Percentiles rank a stretch among this genome's conserved stretches.
phyloP scores from a whole-genome alignment of 2,329 filamentous ascomycete species.

The Phaeosphaeriaceae sp. region DNA sequence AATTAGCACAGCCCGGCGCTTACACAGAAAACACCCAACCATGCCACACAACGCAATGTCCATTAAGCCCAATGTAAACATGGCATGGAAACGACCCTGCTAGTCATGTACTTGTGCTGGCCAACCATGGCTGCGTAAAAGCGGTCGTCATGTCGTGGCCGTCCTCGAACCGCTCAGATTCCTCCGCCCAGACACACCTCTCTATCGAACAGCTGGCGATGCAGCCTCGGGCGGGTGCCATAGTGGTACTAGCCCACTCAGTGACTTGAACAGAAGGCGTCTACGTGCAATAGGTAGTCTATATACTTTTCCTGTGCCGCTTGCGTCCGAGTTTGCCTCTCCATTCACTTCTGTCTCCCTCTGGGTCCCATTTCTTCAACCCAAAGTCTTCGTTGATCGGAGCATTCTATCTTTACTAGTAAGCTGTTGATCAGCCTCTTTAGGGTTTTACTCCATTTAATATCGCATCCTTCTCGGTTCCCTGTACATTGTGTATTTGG shows the following conservation, averaged over 20 bases:
- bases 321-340: constrained; percentile 35
- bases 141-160: constrained; percentile 44
- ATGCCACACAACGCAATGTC: constrained; percentile 30
- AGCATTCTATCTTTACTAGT: constrained; percentile 46
- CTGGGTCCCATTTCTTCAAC: constrained; percentile 32
- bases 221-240: constrained; percentile 36
- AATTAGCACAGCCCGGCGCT: constrained; percentile 44
- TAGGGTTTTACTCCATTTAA: constrained; percentile 46
- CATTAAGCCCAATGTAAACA: constrained; percentile 27
- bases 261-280: constrained; percentile 33
- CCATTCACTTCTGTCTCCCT: constrained; percentile 45
- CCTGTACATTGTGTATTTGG: constrained; percentile 29
- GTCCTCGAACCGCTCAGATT: constrained; percentile 41
- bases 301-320: constrained; percentile 40
- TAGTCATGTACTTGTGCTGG: constrained; percentile 16
- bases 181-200: constrained; percentile 29
- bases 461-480: constrained; percentile 33
- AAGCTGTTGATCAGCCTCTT: constrained; percentile 54
- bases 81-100: constrained; percentile 25
- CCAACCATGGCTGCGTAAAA: constrained; percentile 35
- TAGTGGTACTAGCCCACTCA: constrained; percentile 29
- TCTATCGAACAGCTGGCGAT: constrained; percentile 33
- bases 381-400: constrained; percentile 54
- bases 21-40: constrained; percentile 41
- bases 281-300: constrained; percentile 40